phyloP scores from a whole-genome alignment of 768 basidiomycete genomes.

The Rhizopogon vulgaris region DNA sequence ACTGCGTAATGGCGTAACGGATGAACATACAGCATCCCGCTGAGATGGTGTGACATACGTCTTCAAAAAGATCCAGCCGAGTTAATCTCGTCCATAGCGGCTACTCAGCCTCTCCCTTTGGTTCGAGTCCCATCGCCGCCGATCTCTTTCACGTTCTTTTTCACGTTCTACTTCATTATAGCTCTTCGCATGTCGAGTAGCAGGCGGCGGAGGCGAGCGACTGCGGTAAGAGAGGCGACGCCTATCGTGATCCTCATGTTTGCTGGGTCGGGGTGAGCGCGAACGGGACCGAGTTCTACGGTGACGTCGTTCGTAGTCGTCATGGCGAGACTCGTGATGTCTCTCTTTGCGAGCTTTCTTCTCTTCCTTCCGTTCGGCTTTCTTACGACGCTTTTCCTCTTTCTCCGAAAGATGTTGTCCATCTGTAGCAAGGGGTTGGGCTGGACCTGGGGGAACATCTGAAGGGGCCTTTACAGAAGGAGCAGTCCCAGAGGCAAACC shows the following conservation, averaged over 20 bases:
- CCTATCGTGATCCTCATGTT: slow-evolving; percentile 11
- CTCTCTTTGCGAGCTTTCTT: slow-evolving; percentile 52
- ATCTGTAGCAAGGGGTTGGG: slow-evolving; percentile 18
- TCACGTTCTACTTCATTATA: slow-evolving; percentile 23
- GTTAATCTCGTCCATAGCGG: slow-evolving; percentile 16
- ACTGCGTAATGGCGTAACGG: neutral
- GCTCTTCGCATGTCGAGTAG: slow-evolving; percentile 15
- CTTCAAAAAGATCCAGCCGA: neutral
- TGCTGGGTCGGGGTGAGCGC: slow-evolving; percentile 25
- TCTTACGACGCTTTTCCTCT: slow-evolving; percentile 46
- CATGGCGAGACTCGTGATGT: slow-evolving; percentile 31
- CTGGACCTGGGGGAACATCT: slow-evolving; percentile 10
- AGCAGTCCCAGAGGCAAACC: slow-evolving; percentile 55
- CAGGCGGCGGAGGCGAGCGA: slow-evolving; percentile 21
- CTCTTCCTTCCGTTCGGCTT: slow-evolving; percentile 53
- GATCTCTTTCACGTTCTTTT: slow-evolving; percentile 35
- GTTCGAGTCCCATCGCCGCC: slow-evolving; percentile 49
- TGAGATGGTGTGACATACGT: slow-evolving; percentile 6
- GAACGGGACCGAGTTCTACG: slow-evolving; percentile 29
- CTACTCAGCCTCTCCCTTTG: slow-evolving; percentile 29
- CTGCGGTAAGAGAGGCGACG: slow-evolving; percentile 20
- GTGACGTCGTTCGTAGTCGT: slow-evolving; percentile 19
- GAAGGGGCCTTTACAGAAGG: slow-evolving; percentile 14
- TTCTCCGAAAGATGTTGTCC: slow-evolving; percentile 31
- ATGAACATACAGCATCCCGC: slow-evolving; percentile 4